A percentile compares a stretch with the other conserved stretches of the same genome.
These are phyloP conservation scores for Dichomitus squalens DNA, from an alignment of 1,284 basidiomycete genomes.

Conservation along the genomic window DNA sequence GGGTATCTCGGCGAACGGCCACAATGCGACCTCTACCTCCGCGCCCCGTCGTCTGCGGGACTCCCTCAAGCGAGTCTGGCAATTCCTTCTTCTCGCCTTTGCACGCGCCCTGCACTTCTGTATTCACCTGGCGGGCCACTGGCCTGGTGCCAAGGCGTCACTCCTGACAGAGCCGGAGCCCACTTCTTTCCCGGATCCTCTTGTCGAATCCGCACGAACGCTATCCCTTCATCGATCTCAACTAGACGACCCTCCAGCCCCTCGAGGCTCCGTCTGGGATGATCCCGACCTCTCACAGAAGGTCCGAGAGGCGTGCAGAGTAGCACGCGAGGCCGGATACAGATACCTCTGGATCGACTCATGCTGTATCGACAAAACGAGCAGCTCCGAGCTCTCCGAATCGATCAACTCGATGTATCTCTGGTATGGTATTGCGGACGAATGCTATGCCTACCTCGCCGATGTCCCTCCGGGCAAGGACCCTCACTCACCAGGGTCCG, in stretches of 20 bases:
- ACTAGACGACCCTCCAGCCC: neutral
- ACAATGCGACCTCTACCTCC: too few species aligned
- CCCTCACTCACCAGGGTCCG: neutral
- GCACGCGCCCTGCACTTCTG: too few species aligned
- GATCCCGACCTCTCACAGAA: slow-evolving; percentile 1
- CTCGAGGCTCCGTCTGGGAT: neutral
- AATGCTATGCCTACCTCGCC: neutral
- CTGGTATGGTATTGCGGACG: neutral
- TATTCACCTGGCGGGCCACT: too few species aligned
- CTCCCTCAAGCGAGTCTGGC: too few species aligned
- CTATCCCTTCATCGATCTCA: neutral
- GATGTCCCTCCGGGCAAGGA: neutral
- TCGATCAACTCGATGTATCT: slow-evolving; percentile 8
- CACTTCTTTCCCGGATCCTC: too few species aligned
- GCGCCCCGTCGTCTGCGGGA: too few species aligned
- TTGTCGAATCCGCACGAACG: too few species aligned
- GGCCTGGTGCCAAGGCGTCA: too few species aligned
- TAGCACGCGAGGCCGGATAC: neutral
- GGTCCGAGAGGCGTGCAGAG: neutral
- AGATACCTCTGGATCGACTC: slow-evolving; percentile 8
- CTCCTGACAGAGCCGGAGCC: too few species aligned
- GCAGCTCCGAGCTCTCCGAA: slow-evolving; percentile 15
- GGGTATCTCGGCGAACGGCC: too few species aligned
- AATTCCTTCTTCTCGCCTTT: too few species aligned
- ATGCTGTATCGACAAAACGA: slow-evolving; percentile 13